phyloP scores from a whole-genome alignment of 1,284 basidiomycete species.

The Coniferiporia sulphurascens region DNA sequence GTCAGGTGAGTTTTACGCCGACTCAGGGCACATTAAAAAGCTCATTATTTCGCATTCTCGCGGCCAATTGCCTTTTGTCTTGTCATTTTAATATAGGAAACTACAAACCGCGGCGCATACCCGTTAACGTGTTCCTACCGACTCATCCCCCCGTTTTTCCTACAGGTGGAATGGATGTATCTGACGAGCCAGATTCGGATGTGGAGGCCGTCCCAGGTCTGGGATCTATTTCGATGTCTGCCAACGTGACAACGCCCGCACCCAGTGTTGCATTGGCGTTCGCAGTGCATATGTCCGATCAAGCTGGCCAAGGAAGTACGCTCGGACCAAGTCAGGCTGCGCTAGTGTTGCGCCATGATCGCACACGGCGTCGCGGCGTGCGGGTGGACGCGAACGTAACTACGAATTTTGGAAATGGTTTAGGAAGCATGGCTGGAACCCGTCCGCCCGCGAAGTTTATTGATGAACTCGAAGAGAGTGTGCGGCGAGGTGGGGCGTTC shows the following conservation, averaged over 20 bases:
- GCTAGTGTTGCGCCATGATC: slow-evolving; percentile 14
- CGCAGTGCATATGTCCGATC: not conserved
- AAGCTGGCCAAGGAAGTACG: not conserved
- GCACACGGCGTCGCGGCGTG: slow-evolving; percentile 12
- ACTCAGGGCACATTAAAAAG: too few relatives aligned
- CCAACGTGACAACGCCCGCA: not conserved
- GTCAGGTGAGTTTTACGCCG: slow-evolving; percentile 6
- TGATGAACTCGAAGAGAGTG: slow-evolving; percentile 14
- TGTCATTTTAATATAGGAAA: slow-evolving; percentile 4
- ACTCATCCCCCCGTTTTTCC: slow-evolving; percentile 1
- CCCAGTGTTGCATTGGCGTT: slow-evolving; percentile 7
- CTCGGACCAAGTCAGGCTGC: slow-evolving; percentile 2
- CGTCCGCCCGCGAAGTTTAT: slow-evolving; percentile 1
- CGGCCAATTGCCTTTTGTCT: not conserved
- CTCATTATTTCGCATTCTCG: not conserved
- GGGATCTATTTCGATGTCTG: slow-evolving; percentile 4
- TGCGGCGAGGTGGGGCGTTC: slow-evolving; percentile 16
- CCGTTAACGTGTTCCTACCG: slow-evolving; percentile 17
- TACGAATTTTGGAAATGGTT: not conserved
- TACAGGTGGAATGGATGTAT: not conserved
- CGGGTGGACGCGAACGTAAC: slow-evolving; percentile 9
- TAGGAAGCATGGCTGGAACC: not conserved
- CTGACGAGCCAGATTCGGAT: slow-evolving; percentile 8
- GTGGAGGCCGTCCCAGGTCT: slow-evolving; percentile 12
- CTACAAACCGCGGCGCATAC: slow-evolving; percentile 9